Base-by-base conservation (phyloP, 352 stramenopile species). In the Phytopythium montanum region DNA sequence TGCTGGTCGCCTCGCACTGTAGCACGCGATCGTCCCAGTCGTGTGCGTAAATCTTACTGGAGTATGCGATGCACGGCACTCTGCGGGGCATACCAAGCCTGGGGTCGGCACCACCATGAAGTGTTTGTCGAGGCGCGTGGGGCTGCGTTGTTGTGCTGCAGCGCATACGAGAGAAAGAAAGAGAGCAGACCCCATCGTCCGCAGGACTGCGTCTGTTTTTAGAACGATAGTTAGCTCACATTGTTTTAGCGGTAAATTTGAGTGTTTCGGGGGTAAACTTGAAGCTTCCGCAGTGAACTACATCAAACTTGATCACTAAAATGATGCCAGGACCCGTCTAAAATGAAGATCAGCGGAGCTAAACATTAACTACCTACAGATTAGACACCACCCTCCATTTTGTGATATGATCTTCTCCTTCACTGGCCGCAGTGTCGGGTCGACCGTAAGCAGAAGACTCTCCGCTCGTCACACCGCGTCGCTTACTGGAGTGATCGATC, bases 101-200 rank as follows among this genome's bases (percentile, higher is more conserved):
- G 62, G 63, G 21, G 41, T 5, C n/a, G 4, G 3, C 62, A 58
- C 9, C 34, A 53, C n/a, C 48, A 62, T 14, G 50, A 56, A 5
- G 19, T 76, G 12, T 80, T 68, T 66, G 54, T 39, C 21, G 50
- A 69, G 23, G 54, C 75, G 19, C 54, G 69, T 3, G 31, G 77
- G 29, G 65, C 61, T 9, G 62, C 68, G 7, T 14, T 64, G 3
- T n/a, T n/a, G 81, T 67, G 0, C 69, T 98, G 12, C 77, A 79
- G 29, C 97, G 96, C 72, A 51, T 88, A 9, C 76, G 84, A 23
- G 41, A 59, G 2, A 16, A 61, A n/a, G n/a, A n/a, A n/a, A n/a
- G n/a, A n/a, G n/a, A n/a, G n/a, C n/a, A n/a, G n/a, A n/a, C n/a
- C n/a, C n/a, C n/a, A n/a, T n/a, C n/a, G n/a, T n/a, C n/a, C n/a